These are phyloP conservation scores for Trametes cinnabarina DNA, from an alignment of 768 basidiomycete species.

Conservation along the genomic window DNA sequence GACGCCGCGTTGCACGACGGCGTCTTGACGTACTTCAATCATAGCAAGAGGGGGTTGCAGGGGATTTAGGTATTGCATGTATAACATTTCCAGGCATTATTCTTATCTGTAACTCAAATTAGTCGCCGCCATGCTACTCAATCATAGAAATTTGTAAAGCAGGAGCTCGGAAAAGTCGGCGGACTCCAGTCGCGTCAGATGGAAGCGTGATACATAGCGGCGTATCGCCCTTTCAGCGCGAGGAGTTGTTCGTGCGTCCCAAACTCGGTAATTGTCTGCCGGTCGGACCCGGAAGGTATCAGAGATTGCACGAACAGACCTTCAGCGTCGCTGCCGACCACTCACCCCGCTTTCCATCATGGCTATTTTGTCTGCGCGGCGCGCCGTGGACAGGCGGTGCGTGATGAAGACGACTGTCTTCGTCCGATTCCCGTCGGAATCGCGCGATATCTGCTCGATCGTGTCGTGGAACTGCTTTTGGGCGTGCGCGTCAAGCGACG, in stretches of 20 bases:
- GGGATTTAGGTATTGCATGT: constrained; percentile 12
- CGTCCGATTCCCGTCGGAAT: constrained; percentile 50
- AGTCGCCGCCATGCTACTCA: constrained; percentile 1
- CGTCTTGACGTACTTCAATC: constrained; percentile 66
- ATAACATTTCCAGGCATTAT: constrained; percentile 10
- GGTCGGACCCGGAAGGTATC: not conserved
- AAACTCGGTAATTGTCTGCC: constrained; percentile 71
- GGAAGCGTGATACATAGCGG: constrained; percentile 67
- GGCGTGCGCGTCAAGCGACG: constrained; percentile 75
- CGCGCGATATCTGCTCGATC: constrained; percentile 61
- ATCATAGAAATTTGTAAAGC: not conserved
- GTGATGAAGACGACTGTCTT: constrained; percentile 85
- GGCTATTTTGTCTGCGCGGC: constrained; percentile 81
- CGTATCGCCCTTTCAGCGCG: constrained; percentile 57
- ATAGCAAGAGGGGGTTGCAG: constrained; percentile 39
- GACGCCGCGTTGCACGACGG: constrained; percentile 71
- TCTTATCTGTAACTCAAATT: constrained; percentile 17
- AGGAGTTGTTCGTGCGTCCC: constrained; percentile 72
- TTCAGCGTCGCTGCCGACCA: constrained; percentile 5
- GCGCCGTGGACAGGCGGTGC: constrained; percentile 76
- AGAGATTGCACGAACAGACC: not conserved
- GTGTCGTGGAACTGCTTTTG: constrained; percentile 80
- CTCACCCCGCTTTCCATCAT: constrained; percentile 78
- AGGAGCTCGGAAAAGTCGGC: not conserved
- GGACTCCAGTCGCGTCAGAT: constrained; percentile 36